Evolutionary conservation across 768 basidiomycete species (phyloP).

Genomic region (Mrakia blollopis): DNA sequence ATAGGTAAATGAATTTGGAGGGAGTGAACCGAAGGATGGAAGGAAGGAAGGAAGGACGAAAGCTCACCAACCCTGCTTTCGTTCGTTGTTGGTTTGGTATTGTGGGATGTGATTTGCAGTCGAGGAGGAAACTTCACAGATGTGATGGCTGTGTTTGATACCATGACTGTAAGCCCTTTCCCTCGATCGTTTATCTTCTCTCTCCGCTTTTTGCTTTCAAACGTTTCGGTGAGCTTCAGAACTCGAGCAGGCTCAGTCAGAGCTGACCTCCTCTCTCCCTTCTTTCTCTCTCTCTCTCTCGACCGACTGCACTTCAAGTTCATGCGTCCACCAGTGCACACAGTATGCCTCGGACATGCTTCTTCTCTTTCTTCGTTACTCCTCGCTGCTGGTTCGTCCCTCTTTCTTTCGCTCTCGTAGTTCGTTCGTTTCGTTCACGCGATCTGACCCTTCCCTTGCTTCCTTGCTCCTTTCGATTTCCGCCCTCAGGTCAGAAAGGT

Average conservation of each 20-base stretch:
- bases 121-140: conserved; percentile 24
- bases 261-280: not conserved
- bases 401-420: not conserved
- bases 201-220: not conserved
- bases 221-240: no score
- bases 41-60: not conserved
- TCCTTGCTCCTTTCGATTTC: not conserved
- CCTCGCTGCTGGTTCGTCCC: conserved; percentile 64
- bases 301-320: conserved; percentile 2
- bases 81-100: no score
- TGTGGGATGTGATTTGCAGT: no score
- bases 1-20: conserved; percentile 42
- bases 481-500: conserved; percentile 63
- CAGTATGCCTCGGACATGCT: conserved; percentile 92
- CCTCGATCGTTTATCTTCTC: not conserved
- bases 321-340: conserved; percentile 76
- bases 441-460: conserved; percentile 30
- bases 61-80: not conserved
- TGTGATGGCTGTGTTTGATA: conserved; percentile 69
- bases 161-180: conserved; percentile 53
- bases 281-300: not conserved
- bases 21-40: not conserved
- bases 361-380: conserved; percentile 93
- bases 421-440: conserved; percentile 12
- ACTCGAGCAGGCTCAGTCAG: no score